Base-by-base conservation (phyloP, 2,329 filamentous ascomycete species). In the Malbranchea zuffiana region DNA sequence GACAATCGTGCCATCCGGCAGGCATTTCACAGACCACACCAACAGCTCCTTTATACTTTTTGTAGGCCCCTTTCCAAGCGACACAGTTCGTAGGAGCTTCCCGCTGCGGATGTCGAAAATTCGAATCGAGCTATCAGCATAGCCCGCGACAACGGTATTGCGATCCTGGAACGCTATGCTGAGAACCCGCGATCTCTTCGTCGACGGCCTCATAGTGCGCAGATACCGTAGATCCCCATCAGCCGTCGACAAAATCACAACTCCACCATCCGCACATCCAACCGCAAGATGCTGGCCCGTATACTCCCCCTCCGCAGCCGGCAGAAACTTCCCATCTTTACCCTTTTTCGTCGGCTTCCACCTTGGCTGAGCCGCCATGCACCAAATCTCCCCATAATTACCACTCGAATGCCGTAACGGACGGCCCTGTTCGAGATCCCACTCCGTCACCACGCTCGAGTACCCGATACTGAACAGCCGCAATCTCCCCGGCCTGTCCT, bases 371-470 rank as follows among this genome's bases (percentile, higher is more conserved):
- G 80, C 82, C 41, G 83, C 84, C 51, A 98, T 74, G 62, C 88
- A 96, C 90, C 90, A 98, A 44, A 96, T 88, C 53, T 95, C 87
- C 47, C 86, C 87, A 59, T 93, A 85, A 59, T 92, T 92, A 30
- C 88, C 90, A 51, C 82, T 86, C 12, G 84, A 85, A 59, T 92
- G 82, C 41, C 81, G 75, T 61, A 80, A 74, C 7, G 86, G 82
- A 39, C 75, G 70, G 10, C 83, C 85, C 45, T 78, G 81, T 47
- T 77, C 75, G 16, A 98, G 67, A 63, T 96, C 82, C 90, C 90
- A 98, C 61, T 98, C 90, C 0, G 87, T 95, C 31, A 98, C 78
- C 16, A 80, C 82, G 35, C 82, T 84, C 13, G 87, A 93, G 57
- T 90, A 93, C 40, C 88, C 88, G 54, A 95, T 93, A 61, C 88